Percentiles rank a stretch among this genome's conserved stretches.
phyloP scores from a whole-genome alignment of 208 protist genomes.

The Leishmania aethiopica region DNA sequence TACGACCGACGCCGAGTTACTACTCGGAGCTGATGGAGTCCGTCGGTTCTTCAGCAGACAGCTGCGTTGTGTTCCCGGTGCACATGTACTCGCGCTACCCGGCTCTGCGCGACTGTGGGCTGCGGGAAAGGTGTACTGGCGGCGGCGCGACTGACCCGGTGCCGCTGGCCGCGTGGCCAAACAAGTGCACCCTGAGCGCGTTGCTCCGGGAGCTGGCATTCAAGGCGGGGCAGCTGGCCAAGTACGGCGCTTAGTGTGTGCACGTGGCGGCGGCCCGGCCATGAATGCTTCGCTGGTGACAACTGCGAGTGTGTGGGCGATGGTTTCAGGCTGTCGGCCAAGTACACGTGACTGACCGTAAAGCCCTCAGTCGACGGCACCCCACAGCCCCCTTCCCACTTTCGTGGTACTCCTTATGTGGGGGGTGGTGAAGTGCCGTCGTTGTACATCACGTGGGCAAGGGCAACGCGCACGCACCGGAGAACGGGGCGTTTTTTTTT shows the following conservation, averaged over 20 bases:
- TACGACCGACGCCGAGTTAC: constrained; percentile 46
- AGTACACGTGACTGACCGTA: not conserved
- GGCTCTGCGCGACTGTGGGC: constrained; percentile 31
- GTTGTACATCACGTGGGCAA: not conserved
- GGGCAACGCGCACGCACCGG: not conserved
- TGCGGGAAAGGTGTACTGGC: constrained; percentile 6
- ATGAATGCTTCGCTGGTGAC: not conserved
- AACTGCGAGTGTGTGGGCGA: not conserved
- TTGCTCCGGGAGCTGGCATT: constrained; percentile 61
- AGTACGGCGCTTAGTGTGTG: constrained; percentile 55
- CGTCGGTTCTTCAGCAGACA: not conserved
- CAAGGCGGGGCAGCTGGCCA: constrained; percentile 59
- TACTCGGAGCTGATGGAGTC: constrained; percentile 22
- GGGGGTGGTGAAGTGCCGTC: not conserved
- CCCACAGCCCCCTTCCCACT: too few species aligned
- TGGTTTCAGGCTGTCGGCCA: not conserved
- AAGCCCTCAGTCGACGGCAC: not conserved
- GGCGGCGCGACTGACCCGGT: not conserved
- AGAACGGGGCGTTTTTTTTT: not conserved
- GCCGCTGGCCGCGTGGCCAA: constrained; percentile 8
- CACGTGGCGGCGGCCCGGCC: not conserved
- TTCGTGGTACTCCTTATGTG: not conserved
- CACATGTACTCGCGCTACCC: constrained; percentile 41
- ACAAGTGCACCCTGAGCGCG: constrained; percentile 41
- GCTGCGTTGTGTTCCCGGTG: constrained; percentile 12